Conservation (phyloP, 2,329 filamentous ascomycete species). For the Calonectria hawksworthii region DNA sequence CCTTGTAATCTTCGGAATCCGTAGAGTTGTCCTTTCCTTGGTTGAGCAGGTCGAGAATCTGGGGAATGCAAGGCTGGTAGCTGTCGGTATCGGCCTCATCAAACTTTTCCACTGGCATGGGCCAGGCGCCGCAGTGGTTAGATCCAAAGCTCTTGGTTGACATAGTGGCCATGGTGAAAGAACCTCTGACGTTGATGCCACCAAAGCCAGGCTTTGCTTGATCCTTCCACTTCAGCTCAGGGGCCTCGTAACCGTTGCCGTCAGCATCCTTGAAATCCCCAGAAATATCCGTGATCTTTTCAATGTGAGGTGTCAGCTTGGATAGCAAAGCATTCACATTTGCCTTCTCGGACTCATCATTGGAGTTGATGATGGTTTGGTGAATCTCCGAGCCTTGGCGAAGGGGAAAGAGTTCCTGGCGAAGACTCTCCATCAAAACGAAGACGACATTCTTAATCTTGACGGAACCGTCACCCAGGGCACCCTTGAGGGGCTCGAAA, state of each 20-base stretch:
- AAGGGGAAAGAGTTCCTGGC: slow-evolving; percentile 61
- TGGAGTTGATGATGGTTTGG: slow-evolving; percentile 48
- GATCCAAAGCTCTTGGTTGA: slow-evolving; percentile 60
- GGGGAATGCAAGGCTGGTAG: slow-evolving; percentile 61
- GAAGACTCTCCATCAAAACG: slow-evolving; percentile 60
- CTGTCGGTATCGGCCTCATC: slow-evolving; percentile 57
- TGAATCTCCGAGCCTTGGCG: slow-evolving; percentile 57
- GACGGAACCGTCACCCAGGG: slow-evolving; percentile 45
- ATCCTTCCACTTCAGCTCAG: slow-evolving; percentile 46
- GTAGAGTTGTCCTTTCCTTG: slow-evolving; percentile 39
- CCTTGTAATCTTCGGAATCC: slow-evolving; percentile 40
- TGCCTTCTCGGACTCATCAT: slow-evolving; percentile 47
- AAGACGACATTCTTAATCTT: slow-evolving; percentile 61
- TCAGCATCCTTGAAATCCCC: slow-evolving; percentile 40
- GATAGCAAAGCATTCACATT: slow-evolving; percentile 47
- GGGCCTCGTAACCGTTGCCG: slow-evolving; percentile 44
- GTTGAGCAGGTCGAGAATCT: slow-evolving; percentile 53
- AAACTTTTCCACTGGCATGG: slow-evolving; percentile 60
- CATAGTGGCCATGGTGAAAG: slow-evolving; percentile 58
- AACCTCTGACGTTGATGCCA: slow-evolving; percentile 57
- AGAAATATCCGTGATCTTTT: slow-evolving; percentile 36
- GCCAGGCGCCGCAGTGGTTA: slow-evolving; percentile 58
- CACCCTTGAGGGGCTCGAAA: slow-evolving; percentile 44
- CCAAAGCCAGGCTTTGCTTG: slow-evolving; percentile 46
- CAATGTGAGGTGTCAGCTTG: slow-evolving; percentile 39